Evolutionary conservation across 2,329 filamentous ascomycete species (phyloP), one percentile per base, ranked within the genome.

Genomic region (Tolypocladium guangdongense): DNA sequence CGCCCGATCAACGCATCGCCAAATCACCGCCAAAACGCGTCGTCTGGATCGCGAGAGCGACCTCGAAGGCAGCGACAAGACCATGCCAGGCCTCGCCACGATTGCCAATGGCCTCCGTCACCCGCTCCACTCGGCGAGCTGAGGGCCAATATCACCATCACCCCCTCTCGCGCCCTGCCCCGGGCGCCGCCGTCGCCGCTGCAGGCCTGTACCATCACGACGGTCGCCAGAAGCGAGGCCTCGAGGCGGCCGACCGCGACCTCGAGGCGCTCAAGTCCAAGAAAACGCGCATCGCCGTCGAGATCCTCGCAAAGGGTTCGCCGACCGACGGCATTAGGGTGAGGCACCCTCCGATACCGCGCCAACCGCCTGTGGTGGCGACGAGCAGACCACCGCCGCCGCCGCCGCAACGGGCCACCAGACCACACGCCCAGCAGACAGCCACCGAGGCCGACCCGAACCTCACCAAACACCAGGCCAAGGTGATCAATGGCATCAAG

Each of bases 401-500:
- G 55, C 57, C 56, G 55, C 57, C 59, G 43, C 55, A 59, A 54
- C 60, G 52, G 46, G 43, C 52, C 51, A 47, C 51, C 18, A 20
- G 43, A 32, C 27, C 43, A 11, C 27, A 32, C 27, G 27, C 8
- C 27, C 43, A 47, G 43, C 43, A 20, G 43, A 7, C 43, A 39
- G 32, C 51, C 52, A 35, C 50, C 30, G 62, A 65, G 45, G 56
- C 61, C 51, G 63, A 67, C 51, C 56, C 59, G 49, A 63, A 59
- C 57, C 57, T 71, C 52, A 77, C 74, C 59, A 79, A 75, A 65
- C 74, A 81, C 57, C 76, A 78, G 62, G 73, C 77, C 59, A 84
- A 83, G 66, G 77, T 79, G 51, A 75, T 73, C 61, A 82, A 83
- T 73, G 81, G 81, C 59, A 77, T 83, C 57, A 78, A 75, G 62